A percentile compares a stretch with the other conserved stretches of the same genome.
phyloP scores from a whole-genome alignment of 352 stramenopile genomes.

The Aphanomyces astaci region DNA sequence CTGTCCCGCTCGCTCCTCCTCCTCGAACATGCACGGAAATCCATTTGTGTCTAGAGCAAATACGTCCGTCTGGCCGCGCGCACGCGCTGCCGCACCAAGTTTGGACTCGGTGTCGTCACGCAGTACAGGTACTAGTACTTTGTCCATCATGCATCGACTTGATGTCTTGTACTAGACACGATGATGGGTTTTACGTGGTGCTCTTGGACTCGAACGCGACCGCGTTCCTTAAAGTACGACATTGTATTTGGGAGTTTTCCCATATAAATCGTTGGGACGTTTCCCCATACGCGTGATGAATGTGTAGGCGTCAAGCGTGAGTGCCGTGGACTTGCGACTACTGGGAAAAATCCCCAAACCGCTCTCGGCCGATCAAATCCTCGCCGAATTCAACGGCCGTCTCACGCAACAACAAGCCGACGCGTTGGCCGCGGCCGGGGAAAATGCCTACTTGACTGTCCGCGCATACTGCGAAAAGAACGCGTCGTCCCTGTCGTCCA shows the following conservation, averaged over 20 bases:
- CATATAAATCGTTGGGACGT: not conserved
- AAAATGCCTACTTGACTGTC: slow-evolving; percentile 46
- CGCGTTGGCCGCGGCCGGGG: slow-evolving; percentile 40
- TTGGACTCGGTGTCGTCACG: slow-evolving; percentile 27
- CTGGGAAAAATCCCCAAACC: slow-evolving; percentile 59
- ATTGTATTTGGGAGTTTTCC: not conserved
- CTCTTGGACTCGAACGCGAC: slow-evolving; percentile 36
- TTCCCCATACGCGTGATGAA: too few species aligned
- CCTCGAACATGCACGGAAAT: too few species aligned
- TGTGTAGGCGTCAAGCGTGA: slow-evolving; percentile 42
- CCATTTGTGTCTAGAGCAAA: too few species aligned
- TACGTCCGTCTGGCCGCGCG: slow-evolving; percentile 29
- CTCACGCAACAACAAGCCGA: slow-evolving; percentile 53
- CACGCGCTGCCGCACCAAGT: slow-evolving; percentile 35
- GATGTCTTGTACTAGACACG: too few species aligned
- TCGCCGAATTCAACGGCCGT: slow-evolving; percentile 53
- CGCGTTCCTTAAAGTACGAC: slow-evolving; percentile 33
- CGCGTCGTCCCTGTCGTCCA: slow-evolving; percentile 59
- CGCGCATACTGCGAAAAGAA: slow-evolving; percentile 63
- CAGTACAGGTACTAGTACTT: slow-evolving; percentile 37
- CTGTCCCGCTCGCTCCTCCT: too few species aligned
- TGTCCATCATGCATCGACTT: too few species aligned
- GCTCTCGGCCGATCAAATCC: slow-evolving; percentile 54
- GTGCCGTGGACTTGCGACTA: slow-evolving; percentile 57
- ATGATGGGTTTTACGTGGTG: slow-evolving; percentile 37